Percentiles rank a stretch among this genome's conserved stretches.
Conservation (phyloP, 768 basidiomycete genomes). For the Boletus fagicola region DNA sequence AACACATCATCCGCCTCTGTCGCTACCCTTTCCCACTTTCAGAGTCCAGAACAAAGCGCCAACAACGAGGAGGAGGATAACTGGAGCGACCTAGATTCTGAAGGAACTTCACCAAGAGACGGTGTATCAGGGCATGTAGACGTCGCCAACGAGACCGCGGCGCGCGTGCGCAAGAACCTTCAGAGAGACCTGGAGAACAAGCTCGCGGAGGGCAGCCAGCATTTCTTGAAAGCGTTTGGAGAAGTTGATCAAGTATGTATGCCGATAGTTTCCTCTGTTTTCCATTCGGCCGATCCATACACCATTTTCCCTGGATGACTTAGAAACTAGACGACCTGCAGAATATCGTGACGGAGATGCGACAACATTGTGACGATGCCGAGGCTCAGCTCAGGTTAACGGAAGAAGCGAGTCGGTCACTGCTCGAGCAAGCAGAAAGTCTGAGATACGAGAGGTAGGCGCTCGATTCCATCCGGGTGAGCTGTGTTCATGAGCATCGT, state of each 20-base stretch:
- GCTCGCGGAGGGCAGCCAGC: conserved; percentile 75
- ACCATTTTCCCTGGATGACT: neutral
- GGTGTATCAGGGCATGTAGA: conserved; percentile 22
- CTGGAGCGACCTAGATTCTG: conserved; percentile 24
- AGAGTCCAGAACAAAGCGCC: conserved; percentile 21
- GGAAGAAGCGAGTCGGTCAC: conserved; percentile 68
- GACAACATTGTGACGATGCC: conserved; percentile 76
- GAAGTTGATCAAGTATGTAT: conserved; percentile 84
- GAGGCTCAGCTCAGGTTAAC: conserved; percentile 74
- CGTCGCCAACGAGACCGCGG: conserved; percentile 61
- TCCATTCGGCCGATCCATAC: neutral
- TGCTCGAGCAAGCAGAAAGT: conserved; percentile 82
- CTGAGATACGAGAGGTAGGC: conserved; percentile 69
- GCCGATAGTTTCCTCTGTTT: conserved; percentile 26
- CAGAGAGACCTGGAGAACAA: conserved; percentile 82
- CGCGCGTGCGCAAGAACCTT: conserved; percentile 73
- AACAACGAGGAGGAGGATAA: conserved; percentile 38
- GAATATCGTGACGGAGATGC: conserved; percentile 77
- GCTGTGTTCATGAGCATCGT: neutral
- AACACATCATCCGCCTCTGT: conserved; percentile 27
- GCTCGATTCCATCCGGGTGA: neutral
- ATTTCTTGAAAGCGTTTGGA: conserved; percentile 80
- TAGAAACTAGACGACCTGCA: conserved; percentile 87
- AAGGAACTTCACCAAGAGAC: conserved; percentile 9
- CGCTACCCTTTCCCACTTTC: conserved; percentile 2